Base-by-base conservation (phyloP, 805 yeast genomes). In the Starmerella stigmatis region DNA sequence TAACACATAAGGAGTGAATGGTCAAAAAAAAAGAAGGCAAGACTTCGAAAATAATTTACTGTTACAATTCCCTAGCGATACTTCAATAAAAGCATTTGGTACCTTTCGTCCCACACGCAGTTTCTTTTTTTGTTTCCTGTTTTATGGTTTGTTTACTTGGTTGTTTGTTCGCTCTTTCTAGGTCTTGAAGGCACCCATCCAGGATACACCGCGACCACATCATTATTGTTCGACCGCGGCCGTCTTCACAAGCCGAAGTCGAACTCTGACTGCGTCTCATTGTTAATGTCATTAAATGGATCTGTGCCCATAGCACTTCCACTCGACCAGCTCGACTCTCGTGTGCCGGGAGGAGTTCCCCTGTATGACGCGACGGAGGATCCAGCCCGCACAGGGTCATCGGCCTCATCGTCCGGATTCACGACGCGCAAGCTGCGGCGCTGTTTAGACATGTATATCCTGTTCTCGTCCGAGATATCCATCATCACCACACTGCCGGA, bases 381-480 rank as follows among this genome's bases (percentile, higher is more conserved):
- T 6, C 28, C 22, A 17, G 20, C 27, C 22, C 16, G 36, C 19
- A 20, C 9, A 17, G 31, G 5, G 10, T 36, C 41, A 10, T 19
- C 25, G 26, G 10, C 19, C 31, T 28, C 46, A 16, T 23, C 43
- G 34, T 55, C 58, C 4, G 58, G 58, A 41, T 55, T 55, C 26
- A 50, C 51, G 11, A 55, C 57, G 12, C 50, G 51, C 26, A 55
- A 42, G 22, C 35, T 47, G 23, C 47, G 48, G 10, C 55, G 45
- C 22, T 46, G 53, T 22, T 46, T 33, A 13, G 55, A 46, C 41
- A 49, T 50, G 20, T 48, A 30, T 17, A 54, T 33, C 30, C 42
- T 47, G 34, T 45, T 36, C 16, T 51, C 57, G 11, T 43, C 41
- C 6, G 26, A 15, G 16, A 30, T 21, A 17, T 42, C 47, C 32